These are phyloP conservation scores for Arabidopsis lyrata DNA, from an alignment of 441 rosid genomes.

Conservation along the genomic window DNA sequence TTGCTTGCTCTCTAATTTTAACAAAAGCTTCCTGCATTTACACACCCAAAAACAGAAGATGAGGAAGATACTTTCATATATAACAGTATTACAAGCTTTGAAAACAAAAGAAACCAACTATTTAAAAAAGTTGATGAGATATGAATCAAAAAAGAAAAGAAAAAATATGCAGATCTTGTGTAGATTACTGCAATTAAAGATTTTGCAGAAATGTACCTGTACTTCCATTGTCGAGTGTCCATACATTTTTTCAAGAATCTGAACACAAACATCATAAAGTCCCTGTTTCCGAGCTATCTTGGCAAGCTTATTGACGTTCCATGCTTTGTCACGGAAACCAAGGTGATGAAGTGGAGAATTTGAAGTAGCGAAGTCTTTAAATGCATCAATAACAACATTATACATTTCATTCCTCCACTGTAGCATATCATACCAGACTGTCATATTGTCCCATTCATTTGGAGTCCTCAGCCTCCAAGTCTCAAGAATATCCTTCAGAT, in stretches of 20 bases:
- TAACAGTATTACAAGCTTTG: constrained; percentile 26
- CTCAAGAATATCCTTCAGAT: constrained; percentile 95
- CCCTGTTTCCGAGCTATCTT: constrained; percentile 98
- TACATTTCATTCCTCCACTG: constrained; percentile 99
- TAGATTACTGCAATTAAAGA: constrained; percentile 1
- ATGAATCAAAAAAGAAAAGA: not conserved
- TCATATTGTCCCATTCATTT: constrained; percentile 98
- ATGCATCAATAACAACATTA: constrained; percentile 92
- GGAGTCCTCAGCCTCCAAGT: constrained; percentile 99
- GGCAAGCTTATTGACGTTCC: constrained; percentile 99
- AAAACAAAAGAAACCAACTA: not conserved
- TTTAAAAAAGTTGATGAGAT: constrained; percentile 3
- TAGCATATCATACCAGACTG: constrained; percentile 97
- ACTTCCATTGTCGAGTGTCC: constrained; percentile 99
- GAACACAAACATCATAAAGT: constrained; percentile 94
- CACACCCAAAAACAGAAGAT: constrained; percentile 42
- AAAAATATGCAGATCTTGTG: constrained; percentile 12
- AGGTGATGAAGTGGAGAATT: constrained; percentile 96
- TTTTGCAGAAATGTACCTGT: constrained; percentile 64
- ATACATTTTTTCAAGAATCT: constrained; percentile 95
- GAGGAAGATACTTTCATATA: constrained; percentile 20
- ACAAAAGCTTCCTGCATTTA: constrained; percentile 94
- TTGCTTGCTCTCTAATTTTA: constrained; percentile 99
- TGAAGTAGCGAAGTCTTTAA: constrained; percentile 79
- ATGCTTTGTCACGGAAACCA: constrained; percentile 98